Evolutionary conservation across 805 yeast genomes (phyloP).

Genomic region (Candida hispaniensis): DNA sequence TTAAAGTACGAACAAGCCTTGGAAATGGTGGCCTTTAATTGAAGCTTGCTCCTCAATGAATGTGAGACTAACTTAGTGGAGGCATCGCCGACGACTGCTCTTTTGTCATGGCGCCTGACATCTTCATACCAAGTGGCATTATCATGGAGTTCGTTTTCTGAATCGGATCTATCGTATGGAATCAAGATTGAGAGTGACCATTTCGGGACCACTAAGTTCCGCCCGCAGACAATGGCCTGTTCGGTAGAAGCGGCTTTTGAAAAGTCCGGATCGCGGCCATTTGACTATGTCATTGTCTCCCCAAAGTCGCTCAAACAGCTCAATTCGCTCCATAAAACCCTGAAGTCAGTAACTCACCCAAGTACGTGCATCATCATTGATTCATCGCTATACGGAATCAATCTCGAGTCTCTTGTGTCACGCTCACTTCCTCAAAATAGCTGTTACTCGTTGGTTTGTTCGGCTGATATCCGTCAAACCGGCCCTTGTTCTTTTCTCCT

Average conservation of each 20-base stretch:
- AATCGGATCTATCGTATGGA: slow-evolving; percentile 15
- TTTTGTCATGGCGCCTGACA: slow-evolving; percentile 22
- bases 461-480: slow-evolving; percentile 16
- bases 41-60: too few relatives aligned
- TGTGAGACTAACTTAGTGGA: slow-evolving; percentile 21
- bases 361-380: slow-evolving; percentile 20
- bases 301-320: slow-evolving; percentile 16
- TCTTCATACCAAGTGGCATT: slow-evolving; percentile 20
- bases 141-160: slow-evolving; percentile 19
- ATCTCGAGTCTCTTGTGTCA: slow-evolving; percentile 17
- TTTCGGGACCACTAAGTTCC: slow-evolving; percentile 19
- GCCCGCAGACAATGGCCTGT: slow-evolving; percentile 17
- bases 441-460: slow-evolving; percentile 17
- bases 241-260: slow-evolving; percentile 11
- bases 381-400: slow-evolving; percentile 18
- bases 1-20: too few relatives aligned
- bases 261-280: slow-evolving; percentile 12
- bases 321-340: slow-evolving; percentile 16
- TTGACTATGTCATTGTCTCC: slow-evolving; percentile 16
- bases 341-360: slow-evolving; percentile 17
- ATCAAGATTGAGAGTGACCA: slow-evolving; percentile 19
- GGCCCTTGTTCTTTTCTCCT: slow-evolving; percentile 14
- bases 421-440: slow-evolving; percentile 19
- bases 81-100: slow-evolving; percentile 19
- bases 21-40: too few relatives aligned